These are phyloP conservation scores for Trametes gibbosa DNA, from an alignment of 768 basidiomycete genomes.

Conservation along the genomic window DNA sequence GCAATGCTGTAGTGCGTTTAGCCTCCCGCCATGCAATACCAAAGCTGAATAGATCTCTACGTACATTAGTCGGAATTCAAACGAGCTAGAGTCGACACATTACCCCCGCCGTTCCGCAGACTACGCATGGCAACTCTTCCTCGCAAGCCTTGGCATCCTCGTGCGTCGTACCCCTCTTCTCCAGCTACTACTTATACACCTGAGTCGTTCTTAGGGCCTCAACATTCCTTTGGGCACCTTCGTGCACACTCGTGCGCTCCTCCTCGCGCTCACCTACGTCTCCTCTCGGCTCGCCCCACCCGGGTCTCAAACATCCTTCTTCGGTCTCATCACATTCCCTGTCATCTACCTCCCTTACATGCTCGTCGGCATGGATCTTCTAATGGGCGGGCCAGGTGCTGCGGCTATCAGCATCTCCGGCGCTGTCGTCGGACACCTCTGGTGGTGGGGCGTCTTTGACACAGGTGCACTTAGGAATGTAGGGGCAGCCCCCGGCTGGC, in stretches of 20 bases:
- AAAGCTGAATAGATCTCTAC: not conserved
- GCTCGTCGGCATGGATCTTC: constrained; percentile 68
- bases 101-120: constrained; percentile 65
- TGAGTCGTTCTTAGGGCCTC: constrained; percentile 34
- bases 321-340: constrained; percentile 77
- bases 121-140: constrained; percentile 70
- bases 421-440: constrained; percentile 72
- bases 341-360: constrained; percentile 71
- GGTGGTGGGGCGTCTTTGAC: constrained; percentile 74
- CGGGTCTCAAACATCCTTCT: constrained; percentile 66
- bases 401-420: constrained; percentile 64
- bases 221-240: constrained; percentile 59
- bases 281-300: constrained; percentile 63
- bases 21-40: not conserved
- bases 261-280: constrained; percentile 68
- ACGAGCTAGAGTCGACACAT: constrained; percentile 60
- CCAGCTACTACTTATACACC: not conserved
- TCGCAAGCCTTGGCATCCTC: constrained; percentile 54
- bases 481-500: constrained; percentile 59
- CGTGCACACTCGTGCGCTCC: constrained; percentile 62
- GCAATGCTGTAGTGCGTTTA: constrained; percentile 62
- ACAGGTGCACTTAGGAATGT: constrained; percentile 40
- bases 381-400: constrained; percentile 56
- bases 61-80: constrained; percentile 55
- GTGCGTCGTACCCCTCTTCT: constrained; percentile 40